Evolutionary conservation across 305 asterid species (phyloP).

Genomic region (Fraxinus dipetala): DNA sequence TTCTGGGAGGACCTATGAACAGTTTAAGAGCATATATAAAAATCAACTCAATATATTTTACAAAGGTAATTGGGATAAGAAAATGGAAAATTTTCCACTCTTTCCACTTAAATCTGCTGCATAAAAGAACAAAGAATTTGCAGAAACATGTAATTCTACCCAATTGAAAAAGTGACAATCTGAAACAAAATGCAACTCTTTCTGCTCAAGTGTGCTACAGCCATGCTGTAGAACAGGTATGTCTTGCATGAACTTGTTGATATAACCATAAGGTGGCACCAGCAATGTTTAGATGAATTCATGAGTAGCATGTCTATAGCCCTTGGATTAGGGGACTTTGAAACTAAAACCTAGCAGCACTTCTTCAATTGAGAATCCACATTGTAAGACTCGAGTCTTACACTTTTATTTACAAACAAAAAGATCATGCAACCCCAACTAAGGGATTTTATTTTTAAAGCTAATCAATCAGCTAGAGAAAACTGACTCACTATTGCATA

Average conservation of each 20-base stretch:
- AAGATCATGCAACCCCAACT: neutral
- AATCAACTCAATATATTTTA: neutral
- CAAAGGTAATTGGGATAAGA: neutral
- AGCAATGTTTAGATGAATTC: neutral
- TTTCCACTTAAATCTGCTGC: neutral
- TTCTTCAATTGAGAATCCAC: neutral
- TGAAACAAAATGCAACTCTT: neutral
- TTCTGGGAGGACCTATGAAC: constrained; percentile 62
- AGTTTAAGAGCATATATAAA: constrained; percentile 16
- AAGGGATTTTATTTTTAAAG: neutral
- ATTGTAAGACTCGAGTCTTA: neutral
- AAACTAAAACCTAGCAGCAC: neutral
- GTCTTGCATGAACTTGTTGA: neutral
- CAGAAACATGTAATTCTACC: neutral
- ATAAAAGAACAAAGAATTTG: neutral
- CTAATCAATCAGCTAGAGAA: neutral
- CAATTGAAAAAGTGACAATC: neutral
- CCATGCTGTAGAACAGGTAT: neutral
- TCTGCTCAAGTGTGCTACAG: neutral
- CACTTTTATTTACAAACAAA: neutral
- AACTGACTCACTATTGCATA: neutral
- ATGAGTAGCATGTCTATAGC: neutral
- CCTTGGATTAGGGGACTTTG: neutral
- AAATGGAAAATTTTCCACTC: neutral
- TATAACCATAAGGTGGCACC: neutral